Conservation (phyloP, 768 basidiomycete species). For the Hericium coralloides region DNA sequence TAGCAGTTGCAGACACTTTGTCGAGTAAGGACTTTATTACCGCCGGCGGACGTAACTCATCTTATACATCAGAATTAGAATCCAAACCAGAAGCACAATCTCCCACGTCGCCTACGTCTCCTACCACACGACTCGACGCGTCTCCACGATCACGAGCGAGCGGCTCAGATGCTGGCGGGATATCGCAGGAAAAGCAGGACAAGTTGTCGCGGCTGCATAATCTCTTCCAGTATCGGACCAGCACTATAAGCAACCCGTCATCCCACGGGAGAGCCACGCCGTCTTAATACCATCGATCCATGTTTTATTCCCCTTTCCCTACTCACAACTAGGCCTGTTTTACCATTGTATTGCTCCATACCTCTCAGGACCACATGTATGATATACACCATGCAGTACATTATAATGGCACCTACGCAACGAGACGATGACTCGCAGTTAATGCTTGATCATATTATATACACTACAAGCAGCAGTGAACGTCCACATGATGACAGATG, state of each 20-base stretch:
- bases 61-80: conserved; percentile 9
- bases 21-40: conserved; percentile 48
- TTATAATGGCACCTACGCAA: background rate
- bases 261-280: conserved; percentile 21
- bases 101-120: background rate
- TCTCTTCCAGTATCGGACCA: conserved; percentile 76
- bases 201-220: conserved; percentile 69
- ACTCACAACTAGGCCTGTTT: background rate
- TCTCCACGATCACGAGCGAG: conserved; percentile 15
- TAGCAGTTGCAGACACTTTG: conserved; percentile 75
- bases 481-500: background rate
- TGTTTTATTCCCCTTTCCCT: background rate
- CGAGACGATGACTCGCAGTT: background rate
- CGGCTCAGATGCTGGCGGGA: conserved; percentile 14
- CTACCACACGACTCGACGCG: conserved; percentile 2
- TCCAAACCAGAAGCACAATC: conserved; percentile 6
- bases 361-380: conserved; percentile 4
- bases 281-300: background rate
- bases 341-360: conserved; percentile 8
- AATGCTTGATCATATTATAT: background rate
- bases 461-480: background rate
- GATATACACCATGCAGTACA: conserved; percentile 4
- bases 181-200: conserved; percentile 36
- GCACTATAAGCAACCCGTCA: conserved; percentile 39
- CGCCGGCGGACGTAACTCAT: background rate